Evolutionary conservation across 176 grass and related monocot species (phyloP).

Genomic region (Zoysia japonica): DNA sequence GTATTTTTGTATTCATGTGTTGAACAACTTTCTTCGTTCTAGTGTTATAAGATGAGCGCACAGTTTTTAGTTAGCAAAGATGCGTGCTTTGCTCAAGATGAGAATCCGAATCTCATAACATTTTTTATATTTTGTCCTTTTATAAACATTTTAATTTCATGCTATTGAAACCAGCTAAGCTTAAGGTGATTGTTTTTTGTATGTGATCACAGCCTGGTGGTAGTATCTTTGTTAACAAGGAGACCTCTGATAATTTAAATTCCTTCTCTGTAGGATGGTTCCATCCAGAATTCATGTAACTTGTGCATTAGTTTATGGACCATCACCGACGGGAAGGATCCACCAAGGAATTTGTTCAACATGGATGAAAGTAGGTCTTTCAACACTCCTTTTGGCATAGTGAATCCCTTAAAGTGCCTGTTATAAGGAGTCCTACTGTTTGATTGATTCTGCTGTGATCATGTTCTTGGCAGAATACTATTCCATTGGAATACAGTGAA

Average conservation of each 20-base stretch:
- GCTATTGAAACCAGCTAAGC: not conserved
- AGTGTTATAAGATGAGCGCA: not conserved
- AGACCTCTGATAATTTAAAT: not conserved
- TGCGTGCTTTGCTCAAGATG: not conserved
- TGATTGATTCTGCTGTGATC: constrained; percentile 31
- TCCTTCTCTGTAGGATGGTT: constrained; percentile 51
- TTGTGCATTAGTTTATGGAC: constrained; percentile 80
- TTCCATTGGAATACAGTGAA: constrained; percentile 76
- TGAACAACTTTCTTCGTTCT: not conserved
- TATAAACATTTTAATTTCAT: not conserved
- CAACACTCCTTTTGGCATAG: not conserved
- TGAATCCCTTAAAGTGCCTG: constrained; percentile 15
- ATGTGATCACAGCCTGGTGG: constrained; percentile 3
- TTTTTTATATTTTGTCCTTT: not conserved
- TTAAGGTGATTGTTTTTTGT: not conserved
- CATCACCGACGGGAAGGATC: constrained; percentile 83
- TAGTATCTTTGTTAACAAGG: not conserved
- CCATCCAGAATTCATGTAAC: constrained; percentile 85
- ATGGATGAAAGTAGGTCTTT: constrained; percentile 83
- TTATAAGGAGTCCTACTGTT: constrained; percentile 1
- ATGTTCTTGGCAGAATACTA: constrained; percentile 57
- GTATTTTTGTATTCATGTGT: not conserved
- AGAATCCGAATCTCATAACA: not conserved
- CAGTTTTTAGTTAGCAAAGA: not conserved
- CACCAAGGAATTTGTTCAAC: constrained; percentile 93